Conservation (phyloP, 805 yeast genomes). For the Barnettozyma siamensis region DNA sequence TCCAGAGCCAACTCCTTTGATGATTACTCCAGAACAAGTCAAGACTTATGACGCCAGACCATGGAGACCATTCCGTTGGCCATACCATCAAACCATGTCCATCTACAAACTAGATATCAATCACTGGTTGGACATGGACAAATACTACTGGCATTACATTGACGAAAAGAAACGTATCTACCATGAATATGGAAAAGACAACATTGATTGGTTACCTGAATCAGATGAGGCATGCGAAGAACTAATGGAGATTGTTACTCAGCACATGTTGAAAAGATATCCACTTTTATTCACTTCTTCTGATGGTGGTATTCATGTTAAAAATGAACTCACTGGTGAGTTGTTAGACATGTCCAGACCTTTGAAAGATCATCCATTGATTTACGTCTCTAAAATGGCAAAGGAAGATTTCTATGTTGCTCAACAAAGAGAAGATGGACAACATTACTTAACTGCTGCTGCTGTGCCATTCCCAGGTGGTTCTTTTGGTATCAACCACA, state of each 20-base stretch:
- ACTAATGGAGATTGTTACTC: conserved; percentile 55
- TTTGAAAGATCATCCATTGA: conserved; percentile 56
- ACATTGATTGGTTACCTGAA: conserved; percentile 63
- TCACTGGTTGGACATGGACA: conserved; percentile 79
- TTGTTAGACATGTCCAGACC: conserved; percentile 54
- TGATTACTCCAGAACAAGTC: conserved; percentile 63
- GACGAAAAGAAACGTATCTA: conserved; percentile 56
- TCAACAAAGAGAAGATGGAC: conserved; percentile 46
- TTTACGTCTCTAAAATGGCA: conserved; percentile 60
- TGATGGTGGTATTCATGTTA: conserved; percentile 46
- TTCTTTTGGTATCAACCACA: conserved; percentile 54
- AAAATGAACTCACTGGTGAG: conserved; percentile 60
- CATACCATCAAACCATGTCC: conserved; percentile 76
- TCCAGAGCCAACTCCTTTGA: conserved; percentile 46
- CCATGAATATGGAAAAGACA: conserved; percentile 52
- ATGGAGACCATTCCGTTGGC: conserved; percentile 79
- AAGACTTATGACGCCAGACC: conserved; percentile 65
- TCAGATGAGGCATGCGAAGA: conserved; percentile 56
- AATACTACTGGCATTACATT: conserved; percentile 61
- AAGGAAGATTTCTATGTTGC: conserved; percentile 73
- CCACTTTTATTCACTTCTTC: conserved; percentile 52
- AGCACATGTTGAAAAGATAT: conserved; percentile 55
- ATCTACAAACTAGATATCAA: conserved; percentile 65
- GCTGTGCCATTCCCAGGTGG: conserved; percentile 82
- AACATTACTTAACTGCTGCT: conserved; percentile 63